These are phyloP conservation scores for Clavariopsis aquatica DNA, from an alignment of 495 filamentous ascomycete genomes.

Conservation along the genomic window DNA sequence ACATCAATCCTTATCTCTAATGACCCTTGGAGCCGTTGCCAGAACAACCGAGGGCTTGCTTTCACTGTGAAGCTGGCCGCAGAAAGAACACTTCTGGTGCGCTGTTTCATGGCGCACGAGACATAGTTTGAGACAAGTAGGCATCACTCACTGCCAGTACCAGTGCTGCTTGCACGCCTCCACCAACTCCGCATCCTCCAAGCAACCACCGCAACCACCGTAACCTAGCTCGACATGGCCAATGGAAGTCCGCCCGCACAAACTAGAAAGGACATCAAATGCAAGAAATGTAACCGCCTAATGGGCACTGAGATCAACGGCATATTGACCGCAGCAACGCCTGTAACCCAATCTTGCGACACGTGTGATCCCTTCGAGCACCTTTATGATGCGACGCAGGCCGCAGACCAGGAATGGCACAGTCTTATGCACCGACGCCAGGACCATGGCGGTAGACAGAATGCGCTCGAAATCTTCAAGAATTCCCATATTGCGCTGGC, in stretches of 20 bases:
- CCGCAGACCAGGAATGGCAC: background rate
- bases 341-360: background rate
- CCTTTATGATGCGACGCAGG: constrained; percentile 3
- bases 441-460: constrained; percentile 2
- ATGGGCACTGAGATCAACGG: background rate
- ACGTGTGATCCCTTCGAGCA: constrained; percentile 6
- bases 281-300: constrained; percentile 1
- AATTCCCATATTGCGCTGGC: background rate
- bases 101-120: background rate
- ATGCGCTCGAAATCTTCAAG: background rate
- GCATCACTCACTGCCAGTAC: background rate
- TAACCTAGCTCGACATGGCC: background rate
- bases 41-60: background rate
- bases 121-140: background rate
- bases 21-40: background rate
- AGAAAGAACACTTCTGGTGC: background rate
- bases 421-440: background rate
- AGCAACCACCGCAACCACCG: too few relatives aligned
- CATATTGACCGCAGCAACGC: background rate
- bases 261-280: background rate
- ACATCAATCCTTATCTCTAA: background rate
- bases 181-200: background rate
- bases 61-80: background rate
- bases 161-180: background rate
- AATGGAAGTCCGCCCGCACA: background rate